Base-by-base conservation (phyloP, 768 basidiomycete species). In the Podaxis sp. region DNA sequence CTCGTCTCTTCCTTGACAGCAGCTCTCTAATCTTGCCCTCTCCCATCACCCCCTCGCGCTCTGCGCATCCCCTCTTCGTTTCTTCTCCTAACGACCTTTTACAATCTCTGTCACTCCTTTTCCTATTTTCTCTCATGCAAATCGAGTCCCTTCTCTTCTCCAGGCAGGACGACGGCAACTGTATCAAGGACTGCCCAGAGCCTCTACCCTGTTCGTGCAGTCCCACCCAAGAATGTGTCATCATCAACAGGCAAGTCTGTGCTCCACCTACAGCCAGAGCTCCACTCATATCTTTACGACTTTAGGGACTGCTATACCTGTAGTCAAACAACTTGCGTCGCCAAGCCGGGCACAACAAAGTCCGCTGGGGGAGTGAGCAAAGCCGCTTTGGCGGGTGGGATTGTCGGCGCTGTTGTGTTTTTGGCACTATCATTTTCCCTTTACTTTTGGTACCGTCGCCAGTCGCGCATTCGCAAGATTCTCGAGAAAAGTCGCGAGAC, bases 341-440 rank as follows among this genome's bases (percentile, higher is more conserved):
- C 77, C 33, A 76, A 57, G 20, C 28, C 67, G 20, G 65, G 56
- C 28, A 61, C 57, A 24, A 59, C 68, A 36, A 71, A 69, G 3
- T 58, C 71, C 41, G 72, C 76, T 13, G 71, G 73, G 3, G 84
- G 84, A 10, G 75, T 86, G 56, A 87, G 87, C 70, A 81, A 84
- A 58, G 90, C 90, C 49, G 90, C 87, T 2, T 80, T 91, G 20
- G 91, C 88, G 20, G 91, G 90, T 52, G 90, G 86, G 46, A 81
- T 93, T 62, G 76, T 91, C 33, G 90, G 85, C 37, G 79, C 80
- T 11, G 68, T 93, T 48, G 69, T 88, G 10, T 82, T 90, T 70
- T 75, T 93, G 49, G 80, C 77, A 11, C 71, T 84, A 44, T 81
- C 79, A 12, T 66, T 87, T 40, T 72, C 74, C 48, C 73, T 82